Evolutionary conservation across 2,329 filamentous ascomycete species (phyloP).

Genomic region (Cordyceps farinosa): DNA sequence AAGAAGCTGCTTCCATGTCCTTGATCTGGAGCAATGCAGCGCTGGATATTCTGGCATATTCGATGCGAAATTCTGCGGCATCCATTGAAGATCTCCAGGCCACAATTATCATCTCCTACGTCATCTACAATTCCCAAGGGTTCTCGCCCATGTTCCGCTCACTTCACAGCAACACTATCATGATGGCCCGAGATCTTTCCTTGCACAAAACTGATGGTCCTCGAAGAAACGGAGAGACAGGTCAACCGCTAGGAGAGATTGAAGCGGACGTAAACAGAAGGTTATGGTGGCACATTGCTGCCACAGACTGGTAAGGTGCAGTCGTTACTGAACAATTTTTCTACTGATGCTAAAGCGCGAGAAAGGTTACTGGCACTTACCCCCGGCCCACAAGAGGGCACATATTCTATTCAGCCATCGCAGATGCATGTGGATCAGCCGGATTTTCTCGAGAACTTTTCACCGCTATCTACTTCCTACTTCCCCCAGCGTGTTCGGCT

Average conservation of each 20-base stretch:
- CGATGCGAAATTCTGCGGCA: neutral
- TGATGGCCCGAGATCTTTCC: neutral
- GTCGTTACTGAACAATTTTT: neutral
- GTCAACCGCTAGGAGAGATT: neutral
- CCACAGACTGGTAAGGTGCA: slow-evolving; percentile 4
- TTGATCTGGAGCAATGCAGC: slow-evolving; percentile 2
- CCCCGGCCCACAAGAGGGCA: slow-evolving; percentile 5
- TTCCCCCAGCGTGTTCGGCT: slow-evolving; percentile 17
- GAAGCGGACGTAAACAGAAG: slow-evolving; percentile 3
- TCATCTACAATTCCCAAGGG: slow-evolving; percentile 2
- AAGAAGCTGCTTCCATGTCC: slow-evolving; percentile 6
- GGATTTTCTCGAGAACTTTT: neutral
- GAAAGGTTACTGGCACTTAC: slow-evolving; percentile 1
- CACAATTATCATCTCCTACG: slow-evolving; percentile 3
- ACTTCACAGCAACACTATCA: slow-evolving; percentile 3
- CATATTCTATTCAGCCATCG: slow-evolving; percentile 4
- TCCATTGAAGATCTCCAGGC: slow-evolving; percentile 2
- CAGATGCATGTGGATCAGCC: slow-evolving; percentile 5
- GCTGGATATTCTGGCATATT: neutral
- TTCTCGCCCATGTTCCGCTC: slow-evolving; percentile 8
- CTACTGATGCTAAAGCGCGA: neutral
- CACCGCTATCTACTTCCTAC: neutral
- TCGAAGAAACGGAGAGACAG: neutral
- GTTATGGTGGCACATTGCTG: slow-evolving; percentile 8
- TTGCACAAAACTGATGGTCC: slow-evolving; percentile 4